A percentile compares a stretch with the other conserved stretches of the same genome.
These are phyloP conservation scores for Leccinum arenicola DNA, from an alignment of 768 basidiomycete species.

Conservation along the genomic window DNA sequence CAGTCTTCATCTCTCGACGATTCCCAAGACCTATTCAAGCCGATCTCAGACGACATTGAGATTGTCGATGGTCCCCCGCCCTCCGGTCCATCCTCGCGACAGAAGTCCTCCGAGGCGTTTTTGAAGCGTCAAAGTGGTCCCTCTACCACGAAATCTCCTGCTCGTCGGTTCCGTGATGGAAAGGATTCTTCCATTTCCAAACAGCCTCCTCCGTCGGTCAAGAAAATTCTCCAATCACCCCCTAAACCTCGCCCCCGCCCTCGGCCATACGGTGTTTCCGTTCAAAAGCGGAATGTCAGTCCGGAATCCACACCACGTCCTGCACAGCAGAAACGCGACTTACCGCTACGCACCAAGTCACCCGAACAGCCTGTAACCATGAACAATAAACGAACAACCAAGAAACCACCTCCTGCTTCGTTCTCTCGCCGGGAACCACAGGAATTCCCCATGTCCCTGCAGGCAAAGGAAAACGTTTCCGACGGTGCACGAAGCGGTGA, in stretches of 20 bases:
- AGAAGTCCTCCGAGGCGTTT: neutral
- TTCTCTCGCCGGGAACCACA: slow-evolving; percentile 14
- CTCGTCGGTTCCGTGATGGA: neutral
- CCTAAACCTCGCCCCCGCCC: slow-evolving; percentile 18
- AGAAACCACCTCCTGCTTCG: slow-evolving; percentile 10
- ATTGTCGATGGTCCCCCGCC: neutral
- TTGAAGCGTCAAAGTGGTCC: slow-evolving; percentile 7
- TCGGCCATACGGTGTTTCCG: slow-evolving; percentile 10
- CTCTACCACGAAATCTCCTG: neutral
- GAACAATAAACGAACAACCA: neutral
- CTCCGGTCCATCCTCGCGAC: neutral
- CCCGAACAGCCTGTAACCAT: slow-evolving; percentile 1
- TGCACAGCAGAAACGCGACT: neutral
- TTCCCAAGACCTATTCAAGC: slow-evolving; percentile 24
- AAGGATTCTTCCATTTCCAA: slow-evolving; percentile 9
- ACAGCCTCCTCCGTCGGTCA: neutral
- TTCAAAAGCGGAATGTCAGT: slow-evolving; percentile 6
- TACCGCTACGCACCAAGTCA: slow-evolving; percentile 7
- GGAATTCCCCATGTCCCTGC: slow-evolving; percentile 23
- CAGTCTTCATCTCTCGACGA: slow-evolving; percentile 20
- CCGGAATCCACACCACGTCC: slow-evolving; percentile 19
- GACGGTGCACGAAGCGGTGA: slow-evolving; percentile 13
- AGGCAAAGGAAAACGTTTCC: slow-evolving; percentile 23
- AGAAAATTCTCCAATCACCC: neutral
- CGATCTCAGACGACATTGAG: slow-evolving; percentile 19